A percentile compares a stretch with the other conserved stretches of the same genome.
phyloP scores from a whole-genome alignment of 2,329 filamentous ascomycete species.

The Dothiorella sarmentorum region DNA sequence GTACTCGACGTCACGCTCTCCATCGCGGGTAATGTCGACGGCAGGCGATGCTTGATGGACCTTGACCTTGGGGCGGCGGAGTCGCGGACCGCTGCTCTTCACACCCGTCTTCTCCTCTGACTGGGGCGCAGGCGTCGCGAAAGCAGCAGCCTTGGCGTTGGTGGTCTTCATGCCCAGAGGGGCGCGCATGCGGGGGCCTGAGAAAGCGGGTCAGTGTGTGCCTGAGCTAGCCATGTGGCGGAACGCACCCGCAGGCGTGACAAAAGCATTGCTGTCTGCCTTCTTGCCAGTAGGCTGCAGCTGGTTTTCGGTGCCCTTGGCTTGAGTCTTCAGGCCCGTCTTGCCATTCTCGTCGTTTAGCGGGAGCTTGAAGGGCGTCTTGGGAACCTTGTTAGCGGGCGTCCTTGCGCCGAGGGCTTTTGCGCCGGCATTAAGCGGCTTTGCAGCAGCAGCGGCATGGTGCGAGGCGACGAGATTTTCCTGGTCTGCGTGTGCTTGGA shows the following conservation, averaged over 20 bases:
- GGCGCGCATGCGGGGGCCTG: constrained; percentile 67
- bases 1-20: constrained; percentile 81
- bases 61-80: constrained; percentile 54
- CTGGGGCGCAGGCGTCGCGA: constrained; percentile 66
- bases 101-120: constrained; percentile 56
- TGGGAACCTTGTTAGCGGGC: constrained; percentile 69
- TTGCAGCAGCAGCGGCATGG: constrained; percentile 66
- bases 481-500: constrained; percentile 72
- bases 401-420: constrained; percentile 70
- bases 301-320: constrained; percentile 56
- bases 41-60: constrained; percentile 57
- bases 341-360: constrained; percentile 88
- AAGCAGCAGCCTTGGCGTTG: constrained; percentile 75
- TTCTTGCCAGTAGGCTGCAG: constrained; percentile 51
- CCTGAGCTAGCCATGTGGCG: not conserved
- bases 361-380: constrained; percentile 75
- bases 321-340: constrained; percentile 53
- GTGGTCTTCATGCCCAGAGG: constrained; percentile 93
- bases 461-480: constrained; percentile 80
- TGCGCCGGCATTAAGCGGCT: constrained; percentile 65
- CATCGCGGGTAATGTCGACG: constrained; percentile 48
- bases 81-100: constrained; percentile 58
- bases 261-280: constrained; percentile 61
- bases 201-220: not conserved
- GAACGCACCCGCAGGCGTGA: constrained; percentile 71